These are phyloP conservation scores for Lasiosphaeriaceae sp. DNA, from an alignment of 495 filamentous ascomycete species.

Conservation along the genomic window DNA sequence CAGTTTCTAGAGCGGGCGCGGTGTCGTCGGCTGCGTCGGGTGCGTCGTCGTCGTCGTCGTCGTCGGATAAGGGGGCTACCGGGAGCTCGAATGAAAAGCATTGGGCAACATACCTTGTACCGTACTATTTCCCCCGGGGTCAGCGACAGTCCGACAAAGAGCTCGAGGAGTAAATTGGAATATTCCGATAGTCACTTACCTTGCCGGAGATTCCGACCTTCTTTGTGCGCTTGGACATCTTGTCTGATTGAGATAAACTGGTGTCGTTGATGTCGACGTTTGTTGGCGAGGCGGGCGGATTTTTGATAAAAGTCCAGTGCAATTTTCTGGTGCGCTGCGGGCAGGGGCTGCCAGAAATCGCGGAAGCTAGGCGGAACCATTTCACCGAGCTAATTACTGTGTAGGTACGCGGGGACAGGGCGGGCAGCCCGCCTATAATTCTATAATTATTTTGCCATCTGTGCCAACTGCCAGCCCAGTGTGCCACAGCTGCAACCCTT, in stretches of 20 bases:
- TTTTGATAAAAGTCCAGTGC: conserved; percentile 30
- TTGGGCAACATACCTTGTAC: conserved; percentile 48
- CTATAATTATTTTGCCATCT: no score
- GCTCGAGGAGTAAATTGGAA: neutral
- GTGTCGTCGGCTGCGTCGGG: no score
- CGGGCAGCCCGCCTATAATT: no score
- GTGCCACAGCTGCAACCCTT: neutral
- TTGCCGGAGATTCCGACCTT: conserved; percentile 84
- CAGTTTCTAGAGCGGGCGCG: neutral
- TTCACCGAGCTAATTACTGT: conserved; percentile 18
- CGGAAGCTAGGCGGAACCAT: conserved; percentile 27
- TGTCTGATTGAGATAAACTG: conserved; percentile 42
- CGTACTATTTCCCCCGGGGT: conserved; percentile 43
- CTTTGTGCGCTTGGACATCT: conserved; percentile 97
- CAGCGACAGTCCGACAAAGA: conserved; percentile 7
- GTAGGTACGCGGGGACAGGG: neutral
- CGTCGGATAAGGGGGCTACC: neutral
- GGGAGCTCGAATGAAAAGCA: conserved; percentile 5
- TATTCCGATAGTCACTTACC: conserved; percentile 26
- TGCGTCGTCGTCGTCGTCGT: conserved; percentile 4
- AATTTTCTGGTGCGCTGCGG: conserved; percentile 26
- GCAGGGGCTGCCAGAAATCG: conserved; percentile 3
- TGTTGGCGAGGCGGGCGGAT: conserved; percentile 21
- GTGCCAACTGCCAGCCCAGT: no score
- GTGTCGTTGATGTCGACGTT: conserved; percentile 17